These are phyloP conservation scores for Candida piceae DNA, from an alignment of 805 yeast genomes.

Conservation along the genomic window DNA sequence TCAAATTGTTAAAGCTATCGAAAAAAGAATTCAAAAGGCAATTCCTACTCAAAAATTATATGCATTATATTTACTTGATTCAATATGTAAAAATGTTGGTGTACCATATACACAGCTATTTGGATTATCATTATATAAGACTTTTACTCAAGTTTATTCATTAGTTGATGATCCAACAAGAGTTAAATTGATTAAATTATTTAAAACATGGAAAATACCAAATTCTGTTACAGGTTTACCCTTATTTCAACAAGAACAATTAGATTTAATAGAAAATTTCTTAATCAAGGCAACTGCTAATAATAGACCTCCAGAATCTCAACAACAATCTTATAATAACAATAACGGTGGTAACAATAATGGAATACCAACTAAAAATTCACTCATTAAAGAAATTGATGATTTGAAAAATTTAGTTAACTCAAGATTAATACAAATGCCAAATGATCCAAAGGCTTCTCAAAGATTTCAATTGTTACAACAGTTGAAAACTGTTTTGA, in stretches of 20 bases:
- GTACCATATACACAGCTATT: constrained; percentile 81
- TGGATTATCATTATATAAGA: constrained; percentile 60
- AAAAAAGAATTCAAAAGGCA: constrained; percentile 66
- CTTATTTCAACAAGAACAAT: constrained; percentile 65
- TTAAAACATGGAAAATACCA: constrained; percentile 82
- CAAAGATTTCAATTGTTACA: constrained; percentile 41
- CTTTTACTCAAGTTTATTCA: constrained; percentile 75
- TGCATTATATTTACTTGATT: constrained; percentile 80
- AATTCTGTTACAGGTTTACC: constrained; percentile 58
- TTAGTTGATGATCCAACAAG: constrained; percentile 73
- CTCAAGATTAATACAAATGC: constrained; percentile 31
- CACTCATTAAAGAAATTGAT: constrained; percentile 28
- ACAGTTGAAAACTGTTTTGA: constrained; percentile 38
- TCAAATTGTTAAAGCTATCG: constrained; percentile 71
- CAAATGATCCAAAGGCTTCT: constrained; percentile 35
- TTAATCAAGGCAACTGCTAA: constrained; percentile 54
- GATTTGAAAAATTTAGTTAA: constrained; percentile 40
- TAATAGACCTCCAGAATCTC: constrained; percentile 19
- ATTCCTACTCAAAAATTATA: constrained; percentile 81
- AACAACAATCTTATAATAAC: constrained; percentile 1
- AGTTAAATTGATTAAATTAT: constrained; percentile 66
- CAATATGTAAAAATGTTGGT: constrained; percentile 87
- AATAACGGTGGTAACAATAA: background rate
- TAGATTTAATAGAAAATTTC: constrained; percentile 70
- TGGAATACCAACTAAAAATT: constrained; percentile 12